These are phyloP conservation scores for Yamadazyma paraphyllophila DNA, from an alignment of 805 yeast species.

Conservation along the genomic window DNA sequence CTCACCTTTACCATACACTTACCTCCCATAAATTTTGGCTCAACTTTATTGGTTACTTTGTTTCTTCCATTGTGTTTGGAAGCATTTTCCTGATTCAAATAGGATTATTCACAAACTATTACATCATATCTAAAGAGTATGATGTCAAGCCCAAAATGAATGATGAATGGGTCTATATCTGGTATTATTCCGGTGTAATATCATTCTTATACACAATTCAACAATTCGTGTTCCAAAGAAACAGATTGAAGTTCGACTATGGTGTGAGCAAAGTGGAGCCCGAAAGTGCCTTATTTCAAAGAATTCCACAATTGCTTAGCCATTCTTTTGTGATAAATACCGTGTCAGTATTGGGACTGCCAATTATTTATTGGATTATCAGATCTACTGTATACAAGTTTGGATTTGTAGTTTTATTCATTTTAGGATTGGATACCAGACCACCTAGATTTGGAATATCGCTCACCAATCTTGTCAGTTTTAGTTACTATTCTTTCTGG, in stretches of 20 bases:
- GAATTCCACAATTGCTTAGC: conserved; percentile 30
- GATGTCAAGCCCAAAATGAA: conserved; percentile 36
- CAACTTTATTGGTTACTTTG: conserved; percentile 19
- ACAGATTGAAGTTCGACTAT: conserved; percentile 48
- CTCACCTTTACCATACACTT: conserved; percentile 26
- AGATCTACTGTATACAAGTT: conserved; percentile 43
- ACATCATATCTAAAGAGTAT: conserved; percentile 37
- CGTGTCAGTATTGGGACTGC: conserved; percentile 27
- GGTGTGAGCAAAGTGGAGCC: conserved; percentile 47
- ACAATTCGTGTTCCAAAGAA: conserved; percentile 53
- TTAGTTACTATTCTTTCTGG: conserved; percentile 33
- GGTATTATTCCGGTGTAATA: conserved; percentile 43
- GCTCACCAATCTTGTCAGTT: conserved; percentile 24
- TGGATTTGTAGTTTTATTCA: conserved; percentile 27
- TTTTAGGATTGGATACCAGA: conserved; percentile 35
- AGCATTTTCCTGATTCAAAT: conserved; percentile 27
- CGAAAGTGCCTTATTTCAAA: conserved; percentile 26
- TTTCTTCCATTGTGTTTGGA: conserved; percentile 24
- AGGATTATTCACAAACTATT: conserved; percentile 26
- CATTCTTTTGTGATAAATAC: conserved; percentile 35
- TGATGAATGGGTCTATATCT: conserved; percentile 48
- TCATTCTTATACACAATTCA: conserved; percentile 49
- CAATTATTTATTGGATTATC: conserved; percentile 39
- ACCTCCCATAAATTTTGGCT: conserved; percentile 18
- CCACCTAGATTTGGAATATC: conserved; percentile 41